Base-by-base conservation (phyloP, 2,329 filamentous ascomycete species). In the Exophiala sp. region DNA sequence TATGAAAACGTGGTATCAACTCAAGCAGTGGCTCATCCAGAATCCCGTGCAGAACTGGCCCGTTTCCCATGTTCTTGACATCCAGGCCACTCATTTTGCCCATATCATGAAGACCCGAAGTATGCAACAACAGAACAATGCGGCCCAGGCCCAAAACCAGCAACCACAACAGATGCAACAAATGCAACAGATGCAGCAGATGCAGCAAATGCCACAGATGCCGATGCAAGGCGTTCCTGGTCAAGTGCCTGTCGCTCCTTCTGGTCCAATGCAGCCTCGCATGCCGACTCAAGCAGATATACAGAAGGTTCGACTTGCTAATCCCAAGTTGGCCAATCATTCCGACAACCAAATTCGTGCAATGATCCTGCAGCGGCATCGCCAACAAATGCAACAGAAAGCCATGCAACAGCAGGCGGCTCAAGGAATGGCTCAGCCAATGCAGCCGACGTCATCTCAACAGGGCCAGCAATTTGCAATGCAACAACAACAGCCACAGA, bases 51-150 rank as follows among this genome's bases (percentile, higher is more conserved):
- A 54, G 4, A 60, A 52, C 33, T 52, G 54, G 36, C 52, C 59
- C 2, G 39, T 61, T 9, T 35, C 56, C 24, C 51, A 59, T 39
- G 35, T 61, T 6, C 14, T 60, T 34, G 52, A 58, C 33, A 55
- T 61, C 16, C 61, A 63, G 39, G 61, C 58, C 4, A 58, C 45
- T 10, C 59, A 61, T 45, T 63, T 58, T 47, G 42, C 48, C 7
- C 52, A 57, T 35, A 51, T 55, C 18, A 60, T 61, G 56, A 58
- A 58, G 35, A 57, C 49, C 20, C 52, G 55, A 29, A 60, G 52
- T 36, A 34, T 49, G 14, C 52, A 53, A 35, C 57, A 54, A 35
- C 47, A 50, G 34, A 60, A 50, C 35, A 55, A 55, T 45, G 48
- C 45, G 7, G 41, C 47, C 47, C 34, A 20, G 7, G 24, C 5